Conservation (phyloP, 768 basidiomycete species). For the Naganishia onofrii region DNA sequence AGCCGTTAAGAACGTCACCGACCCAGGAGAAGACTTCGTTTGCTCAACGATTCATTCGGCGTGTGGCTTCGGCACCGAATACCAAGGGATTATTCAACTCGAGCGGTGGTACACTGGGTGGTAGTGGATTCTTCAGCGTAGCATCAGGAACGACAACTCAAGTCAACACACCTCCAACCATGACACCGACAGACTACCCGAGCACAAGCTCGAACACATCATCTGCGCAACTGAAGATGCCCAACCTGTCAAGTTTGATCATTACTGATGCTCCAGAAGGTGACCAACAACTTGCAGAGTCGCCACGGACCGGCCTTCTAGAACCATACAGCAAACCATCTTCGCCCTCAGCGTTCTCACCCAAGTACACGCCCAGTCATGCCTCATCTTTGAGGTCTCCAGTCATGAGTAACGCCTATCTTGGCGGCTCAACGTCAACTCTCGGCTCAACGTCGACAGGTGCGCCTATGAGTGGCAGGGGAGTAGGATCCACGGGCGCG, state of each 20-base stretch:
- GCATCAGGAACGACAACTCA: slow-evolving; percentile 3
- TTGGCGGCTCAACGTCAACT: slow-evolving; percentile 12
- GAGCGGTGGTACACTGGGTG: slow-evolving; percentile 16
- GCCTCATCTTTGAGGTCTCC: neutral
- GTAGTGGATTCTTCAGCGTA: slow-evolving; percentile 19
- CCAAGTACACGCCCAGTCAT: slow-evolving; percentile 3
- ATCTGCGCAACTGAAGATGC: neutral
- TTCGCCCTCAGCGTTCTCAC: slow-evolving; percentile 4
- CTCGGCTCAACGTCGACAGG: slow-evolving; percentile 18
- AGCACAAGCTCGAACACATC: neutral
- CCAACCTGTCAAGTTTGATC: neutral
- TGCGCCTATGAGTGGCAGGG: slow-evolving; percentile 1
- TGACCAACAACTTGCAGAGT: neutral
- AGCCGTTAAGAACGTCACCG: neutral
- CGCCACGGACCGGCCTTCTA: neutral
- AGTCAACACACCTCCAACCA: slow-evolving; percentile 16
- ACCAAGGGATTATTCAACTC: slow-evolving; percentile 77
- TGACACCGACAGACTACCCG: slow-evolving; percentile 4
- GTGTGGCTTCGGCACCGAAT: slow-evolving; percentile 95
- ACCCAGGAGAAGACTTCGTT: slow-evolving; percentile 48
- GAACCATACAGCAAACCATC: neutral
- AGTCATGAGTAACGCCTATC: slow-evolving; percentile 9
- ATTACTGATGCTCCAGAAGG: neutral
- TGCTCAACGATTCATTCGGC: slow-evolving; percentile 80
- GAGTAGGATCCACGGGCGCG: neutral